Percentiles rank a stretch among this genome's conserved stretches.
Evolutionary conservation across 23 red algal genomes (phyloP).

Genomic region (Pyropia haitanensis): DNA sequence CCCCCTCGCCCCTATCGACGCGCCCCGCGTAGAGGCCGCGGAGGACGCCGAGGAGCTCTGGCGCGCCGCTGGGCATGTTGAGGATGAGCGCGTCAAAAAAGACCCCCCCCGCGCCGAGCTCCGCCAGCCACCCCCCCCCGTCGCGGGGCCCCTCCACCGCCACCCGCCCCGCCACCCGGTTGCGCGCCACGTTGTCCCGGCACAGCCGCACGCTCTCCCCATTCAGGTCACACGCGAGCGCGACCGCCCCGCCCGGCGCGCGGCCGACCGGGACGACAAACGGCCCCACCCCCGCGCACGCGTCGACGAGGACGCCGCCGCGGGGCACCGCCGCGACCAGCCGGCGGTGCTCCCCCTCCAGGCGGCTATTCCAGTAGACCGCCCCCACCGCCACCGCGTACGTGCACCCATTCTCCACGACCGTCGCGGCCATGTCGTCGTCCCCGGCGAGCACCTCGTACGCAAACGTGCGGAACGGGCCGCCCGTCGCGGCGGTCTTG

Average conservation of each 20-base stretch:
- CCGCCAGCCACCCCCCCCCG: not conserved
- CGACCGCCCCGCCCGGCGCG: slow-evolving; percentile 17
- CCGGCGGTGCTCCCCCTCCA: slow-evolving; percentile 82
- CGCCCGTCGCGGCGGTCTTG: slow-evolving; percentile 71
- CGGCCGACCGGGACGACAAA: slow-evolving; percentile 75
- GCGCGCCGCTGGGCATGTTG: slow-evolving; percentile 77
- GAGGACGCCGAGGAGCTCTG: slow-evolving; percentile 70
- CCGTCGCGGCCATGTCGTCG: slow-evolving; percentile 23
- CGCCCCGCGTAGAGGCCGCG: slow-evolving; percentile 38
- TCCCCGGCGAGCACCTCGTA: slow-evolving; percentile 84
- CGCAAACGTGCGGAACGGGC: slow-evolving; percentile 76
- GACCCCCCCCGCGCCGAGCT: slow-evolving; percentile 19
- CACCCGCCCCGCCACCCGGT: slow-evolving; percentile 19
- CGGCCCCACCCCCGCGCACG: slow-evolving; percentile 91
- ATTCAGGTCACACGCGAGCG: slow-evolving; percentile 90
- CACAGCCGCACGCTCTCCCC: slow-evolving; percentile 44
- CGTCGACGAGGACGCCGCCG: slow-evolving; percentile 60
- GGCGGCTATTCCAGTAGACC: slow-evolving; percentile 96
- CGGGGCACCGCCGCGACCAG: slow-evolving; percentile 34
- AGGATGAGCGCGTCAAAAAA: slow-evolving; percentile 62
- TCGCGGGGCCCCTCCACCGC: not conserved
- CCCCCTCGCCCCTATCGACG: not conserved
- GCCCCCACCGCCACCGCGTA: slow-evolving; percentile 61
- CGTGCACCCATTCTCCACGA: slow-evolving; percentile 83
- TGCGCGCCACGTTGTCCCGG: slow-evolving; percentile 48